Evolutionary conservation across 1,284 basidiomycete species (phyloP), one percentile per base, ranked within the genome.

Genomic region (Porodaedalea pini): DNA sequence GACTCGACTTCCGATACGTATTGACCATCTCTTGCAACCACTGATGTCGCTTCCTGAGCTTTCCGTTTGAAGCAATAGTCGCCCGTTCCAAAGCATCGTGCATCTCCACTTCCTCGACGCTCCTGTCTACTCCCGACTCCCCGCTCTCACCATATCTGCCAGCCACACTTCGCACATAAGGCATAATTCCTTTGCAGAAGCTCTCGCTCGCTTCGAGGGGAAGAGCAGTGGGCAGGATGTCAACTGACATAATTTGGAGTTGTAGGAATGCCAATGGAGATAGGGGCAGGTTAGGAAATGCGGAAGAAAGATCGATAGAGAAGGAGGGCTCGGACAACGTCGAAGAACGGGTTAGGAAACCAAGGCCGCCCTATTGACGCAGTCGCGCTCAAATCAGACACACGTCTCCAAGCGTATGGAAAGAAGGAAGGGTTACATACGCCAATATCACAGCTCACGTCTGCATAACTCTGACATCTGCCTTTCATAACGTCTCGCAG

Each of bases 161-260:
- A 34, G 90, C 75, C 29, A 88, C 67, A n/a, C 77, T 69, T 36
- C 78, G 72, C 56, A 96, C 70, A 67, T 94, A 94, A 3, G 88
- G 88, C 48, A 79, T 62, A 15, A 94, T 73, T 4, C 76, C 80
- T 0, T 70, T 65, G 4, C 87, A 88, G 70, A 96, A 96, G 62
- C 89, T 83, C 32, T 75, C 67, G 0, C 90, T 92, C 4, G 92
- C 88, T 63, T 95, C 92, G 47, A 82, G 73, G 21, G 92, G 89
- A 13, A 96, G 78, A 54, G 88, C 83, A 0, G 92, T 82, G 0
- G 93, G 94, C 2, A 95, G 80, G 62, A 96, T 95, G 66, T 96
- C 94, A 51, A 94, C 87, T 0, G 89, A 82, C 81, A 93, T 92
- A 65, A 94, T 83, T 52, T 88, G 82, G 3, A 92, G 78, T 0